These are phyloP conservation scores for Penicillium glabrum DNA, from an alignment of 2,329 filamentous ascomycete genomes.

Conservation along the genomic window DNA sequence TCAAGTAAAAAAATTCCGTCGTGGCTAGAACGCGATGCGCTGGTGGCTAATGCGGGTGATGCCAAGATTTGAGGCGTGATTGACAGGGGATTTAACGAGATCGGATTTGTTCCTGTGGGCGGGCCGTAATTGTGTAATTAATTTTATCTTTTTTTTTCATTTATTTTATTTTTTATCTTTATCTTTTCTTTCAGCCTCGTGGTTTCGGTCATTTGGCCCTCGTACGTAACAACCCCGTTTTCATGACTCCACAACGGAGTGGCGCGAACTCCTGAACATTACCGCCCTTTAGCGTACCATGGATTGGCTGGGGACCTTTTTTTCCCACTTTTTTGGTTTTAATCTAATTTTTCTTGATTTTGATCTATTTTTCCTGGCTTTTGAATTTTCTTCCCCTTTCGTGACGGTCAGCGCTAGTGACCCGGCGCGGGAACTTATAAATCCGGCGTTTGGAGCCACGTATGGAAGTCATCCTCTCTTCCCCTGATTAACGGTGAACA, in stretches of 20 bases:
- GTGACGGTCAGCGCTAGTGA: not conserved
- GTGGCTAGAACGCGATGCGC: not conserved
- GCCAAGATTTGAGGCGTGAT: not conserved
- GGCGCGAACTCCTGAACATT: not conserved
- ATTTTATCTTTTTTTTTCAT: not conserved
- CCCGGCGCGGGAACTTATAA: not conserved
- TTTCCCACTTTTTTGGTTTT: not conserved
- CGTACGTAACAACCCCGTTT: not conserved
- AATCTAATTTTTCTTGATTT: no score
- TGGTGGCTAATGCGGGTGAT: not conserved
- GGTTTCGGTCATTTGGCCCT: not conserved
- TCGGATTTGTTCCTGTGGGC: not conserved
- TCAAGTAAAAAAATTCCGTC: not conserved
- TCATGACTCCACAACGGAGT: not conserved
- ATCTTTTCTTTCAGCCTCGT: not conserved
- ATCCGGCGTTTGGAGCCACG: not conserved
- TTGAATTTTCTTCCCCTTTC: not conserved
- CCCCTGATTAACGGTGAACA: not conserved
- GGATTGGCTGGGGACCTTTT: not conserved
- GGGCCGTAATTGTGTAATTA: not conserved
- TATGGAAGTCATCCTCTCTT: not conserved
- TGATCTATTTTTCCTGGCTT: not conserved
- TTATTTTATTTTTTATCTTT: not conserved
- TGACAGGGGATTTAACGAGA: not conserved
- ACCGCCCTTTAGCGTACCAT: not conserved